Conservation (phyloP, 169 alveolate genomes). For the Eimeria falciformis region DNA sequence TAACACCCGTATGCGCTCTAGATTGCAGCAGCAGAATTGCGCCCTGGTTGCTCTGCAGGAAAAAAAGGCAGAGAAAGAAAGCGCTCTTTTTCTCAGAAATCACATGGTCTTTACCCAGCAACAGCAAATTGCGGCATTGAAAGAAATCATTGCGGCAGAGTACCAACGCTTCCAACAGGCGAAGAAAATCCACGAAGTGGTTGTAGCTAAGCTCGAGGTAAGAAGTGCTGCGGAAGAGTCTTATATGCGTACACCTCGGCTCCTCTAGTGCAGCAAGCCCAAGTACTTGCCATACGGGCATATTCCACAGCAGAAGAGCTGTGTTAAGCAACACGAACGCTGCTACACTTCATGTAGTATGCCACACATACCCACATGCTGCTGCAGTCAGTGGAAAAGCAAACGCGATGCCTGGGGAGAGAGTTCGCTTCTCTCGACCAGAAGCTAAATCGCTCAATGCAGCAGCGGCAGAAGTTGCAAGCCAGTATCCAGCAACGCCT, state of each 20-base stretch:
- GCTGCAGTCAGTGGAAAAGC: slow-evolving; percentile 43
- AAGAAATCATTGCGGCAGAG: slow-evolving; percentile 27
- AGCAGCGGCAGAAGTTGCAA: slow-evolving; percentile 56
- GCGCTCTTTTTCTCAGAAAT: slow-evolving; percentile 50
- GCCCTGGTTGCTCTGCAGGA: slow-evolving; percentile 16
- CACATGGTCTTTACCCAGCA: slow-evolving; percentile 55
- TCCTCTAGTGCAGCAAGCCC: neutral
- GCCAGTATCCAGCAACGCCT: slow-evolving; percentile 55
- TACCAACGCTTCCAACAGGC: slow-evolving; percentile 32
- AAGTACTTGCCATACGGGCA: neutral
- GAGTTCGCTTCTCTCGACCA: slow-evolving; percentile 15
- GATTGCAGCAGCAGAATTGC: slow-evolving; percentile 43
- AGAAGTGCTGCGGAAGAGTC: neutral
- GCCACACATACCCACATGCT: neutral
- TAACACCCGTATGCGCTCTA: slow-evolving; percentile 64
- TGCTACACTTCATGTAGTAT: neutral
- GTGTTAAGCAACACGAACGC: neutral
- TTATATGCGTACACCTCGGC: neutral
- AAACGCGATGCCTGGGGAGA: slow-evolving; percentile 9
- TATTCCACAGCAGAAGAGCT: neutral
- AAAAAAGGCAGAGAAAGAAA: slow-evolving; percentile 44
- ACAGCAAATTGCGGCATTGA: slow-evolving; percentile 49
- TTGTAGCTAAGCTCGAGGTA: slow-evolving; percentile 30
- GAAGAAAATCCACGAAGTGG: slow-evolving; percentile 22
- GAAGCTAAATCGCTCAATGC: slow-evolving; percentile 10